Conservation (phyloP, 2,329 filamentous ascomycete genomes). For the Fusarium concolor region DNA sequence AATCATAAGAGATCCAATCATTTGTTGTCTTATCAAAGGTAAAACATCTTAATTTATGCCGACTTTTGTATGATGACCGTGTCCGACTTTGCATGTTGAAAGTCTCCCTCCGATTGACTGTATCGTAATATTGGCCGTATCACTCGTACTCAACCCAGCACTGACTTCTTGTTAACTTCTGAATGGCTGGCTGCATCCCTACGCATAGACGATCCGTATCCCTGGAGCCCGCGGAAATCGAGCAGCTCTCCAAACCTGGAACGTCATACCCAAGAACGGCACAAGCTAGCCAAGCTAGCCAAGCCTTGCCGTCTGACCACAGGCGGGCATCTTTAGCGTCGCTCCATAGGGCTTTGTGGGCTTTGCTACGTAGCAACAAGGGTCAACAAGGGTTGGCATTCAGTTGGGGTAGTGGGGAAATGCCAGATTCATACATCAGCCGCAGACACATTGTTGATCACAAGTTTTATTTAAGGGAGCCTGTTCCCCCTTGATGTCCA, state of each 20-base stretch:
- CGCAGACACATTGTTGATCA: slow-evolving; percentile 3
- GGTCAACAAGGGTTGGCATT: slow-evolving; percentile 2
- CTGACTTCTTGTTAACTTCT: slow-evolving; percentile 10
- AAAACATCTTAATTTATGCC: neutral
- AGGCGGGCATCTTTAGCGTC: slow-evolving; percentile 28
- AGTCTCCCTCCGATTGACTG: slow-evolving; percentile 3
- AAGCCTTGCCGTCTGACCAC: slow-evolving; percentile 38
- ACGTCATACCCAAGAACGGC: slow-evolving; percentile 36
- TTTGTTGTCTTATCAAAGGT: neutral
- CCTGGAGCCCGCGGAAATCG: slow-evolving; percentile 23
- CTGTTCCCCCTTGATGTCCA: slow-evolving; percentile 8
- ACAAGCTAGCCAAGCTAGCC: slow-evolving; percentile 12
- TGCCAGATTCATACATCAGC: neutral
- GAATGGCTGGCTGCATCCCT: slow-evolving; percentile 8
- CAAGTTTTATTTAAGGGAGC: slow-evolving; percentile 37
- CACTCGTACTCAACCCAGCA: neutral
- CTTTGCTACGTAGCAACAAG: slow-evolving; percentile 32
- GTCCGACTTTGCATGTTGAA: slow-evolving; percentile 1
- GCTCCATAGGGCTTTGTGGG: slow-evolving; percentile 35
- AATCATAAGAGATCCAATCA: neutral
- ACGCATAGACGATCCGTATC: slow-evolving; percentile 6
- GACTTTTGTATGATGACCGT: neutral
- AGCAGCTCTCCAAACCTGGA: slow-evolving; percentile 24
- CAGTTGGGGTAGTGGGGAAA: slow-evolving; percentile 18
- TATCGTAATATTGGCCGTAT: slow-evolving; percentile 5